Conservation (phyloP, 2,329 filamentous ascomycete genomes). For the Fusarium decemcellulare region DNA sequence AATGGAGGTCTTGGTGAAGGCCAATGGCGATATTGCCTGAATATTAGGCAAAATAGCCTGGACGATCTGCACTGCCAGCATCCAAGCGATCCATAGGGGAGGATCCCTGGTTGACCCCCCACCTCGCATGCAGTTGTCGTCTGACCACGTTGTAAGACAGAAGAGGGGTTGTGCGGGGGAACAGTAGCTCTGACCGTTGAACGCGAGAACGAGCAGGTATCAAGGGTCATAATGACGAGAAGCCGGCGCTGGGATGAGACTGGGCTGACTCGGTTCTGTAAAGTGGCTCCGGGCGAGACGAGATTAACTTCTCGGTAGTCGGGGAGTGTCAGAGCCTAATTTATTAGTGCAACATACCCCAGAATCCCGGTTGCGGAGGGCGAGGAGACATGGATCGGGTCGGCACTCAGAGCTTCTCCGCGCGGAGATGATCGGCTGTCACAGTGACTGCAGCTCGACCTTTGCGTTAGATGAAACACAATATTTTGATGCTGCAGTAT, state of each 20-base stretch:
- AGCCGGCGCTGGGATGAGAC: too few relatives aligned
- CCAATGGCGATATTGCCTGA: slow-evolving; percentile 4
- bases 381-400: too few relatives aligned
- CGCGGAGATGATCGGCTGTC: too few relatives aligned
- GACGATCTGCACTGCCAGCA: slow-evolving; percentile 9
- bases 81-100: slow-evolving; percentile 3
- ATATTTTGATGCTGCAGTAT: too few relatives aligned
- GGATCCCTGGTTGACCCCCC: not conserved
- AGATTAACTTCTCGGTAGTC: not conserved
- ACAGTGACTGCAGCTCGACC: too few relatives aligned
- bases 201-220: not conserved
- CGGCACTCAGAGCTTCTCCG: too few relatives aligned
- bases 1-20: not conserved
- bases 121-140: not conserved
- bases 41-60: slow-evolving; percentile 16
- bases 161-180: slow-evolving; percentile 4
- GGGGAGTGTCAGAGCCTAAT: too few relatives aligned
- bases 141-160: not conserved
- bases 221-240: too few relatives aligned
- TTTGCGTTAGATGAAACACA: too few relatives aligned
- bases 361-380: too few relatives aligned
- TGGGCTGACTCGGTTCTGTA: not conserved
- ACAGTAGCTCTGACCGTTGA: not conserved
- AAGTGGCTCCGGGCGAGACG: not conserved
- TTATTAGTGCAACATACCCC: too few relatives aligned